These are phyloP conservation scores for Sporothrix pallida DNA, from an alignment of 2,329 filamentous ascomycete species.

Conservation along the genomic window DNA sequence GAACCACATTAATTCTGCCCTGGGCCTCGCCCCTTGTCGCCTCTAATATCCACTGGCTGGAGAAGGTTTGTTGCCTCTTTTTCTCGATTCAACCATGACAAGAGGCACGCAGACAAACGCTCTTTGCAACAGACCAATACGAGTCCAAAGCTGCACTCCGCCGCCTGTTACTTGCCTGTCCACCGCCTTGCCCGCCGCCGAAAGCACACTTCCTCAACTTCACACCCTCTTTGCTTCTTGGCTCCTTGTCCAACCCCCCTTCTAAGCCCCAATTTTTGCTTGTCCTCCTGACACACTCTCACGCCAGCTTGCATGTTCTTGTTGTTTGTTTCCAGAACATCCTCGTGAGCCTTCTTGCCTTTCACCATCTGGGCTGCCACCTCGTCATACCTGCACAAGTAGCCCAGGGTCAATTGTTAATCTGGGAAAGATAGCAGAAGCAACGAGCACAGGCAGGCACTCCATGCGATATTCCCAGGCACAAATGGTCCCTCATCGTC, in stretches of 20 bases:
- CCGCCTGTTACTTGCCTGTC: neutral
- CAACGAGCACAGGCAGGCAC: neutral
- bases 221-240: conserved; percentile 16
- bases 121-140: neutral
- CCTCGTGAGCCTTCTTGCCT: neutral
- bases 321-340: neutral
- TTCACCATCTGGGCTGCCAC: neutral
- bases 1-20: conserved; percentile 36
- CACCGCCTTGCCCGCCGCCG: conserved; percentile 4
- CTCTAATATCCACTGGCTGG: conserved; percentile 27
- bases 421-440: neutral
- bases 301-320: conserved; percentile 11
- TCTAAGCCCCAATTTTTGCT: conserved; percentile 34
- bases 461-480: neutral
- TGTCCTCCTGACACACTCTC: conserved; percentile 36
- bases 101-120: too few species aligned
- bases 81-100: conserved; percentile 9
- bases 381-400: conserved; percentile 8
- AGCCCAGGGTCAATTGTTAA: neutral
- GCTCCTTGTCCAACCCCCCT: neutral
- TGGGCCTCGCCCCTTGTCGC: conserved; percentile 19
- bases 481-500: neutral
- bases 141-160: conserved; percentile 1
- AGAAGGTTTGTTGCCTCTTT: neutral
- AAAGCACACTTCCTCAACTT: conserved; percentile 21